Conservation (phyloP, 495 filamentous ascomycete species). For the Ascobolus immersus region DNA sequence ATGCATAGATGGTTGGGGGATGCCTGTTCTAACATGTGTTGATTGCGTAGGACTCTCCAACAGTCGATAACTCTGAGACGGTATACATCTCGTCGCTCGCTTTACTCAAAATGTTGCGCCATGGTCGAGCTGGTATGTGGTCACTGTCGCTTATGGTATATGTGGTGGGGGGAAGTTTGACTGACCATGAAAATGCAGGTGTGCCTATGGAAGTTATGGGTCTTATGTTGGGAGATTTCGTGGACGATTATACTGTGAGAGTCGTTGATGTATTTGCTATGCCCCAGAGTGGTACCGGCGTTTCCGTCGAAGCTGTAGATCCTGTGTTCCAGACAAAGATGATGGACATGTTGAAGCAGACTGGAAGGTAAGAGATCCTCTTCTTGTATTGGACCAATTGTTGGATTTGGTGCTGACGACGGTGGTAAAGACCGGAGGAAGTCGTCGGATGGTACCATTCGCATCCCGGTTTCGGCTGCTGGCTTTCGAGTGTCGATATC, state of each 20-base stretch:
- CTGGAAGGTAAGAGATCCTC: constrained; percentile 65
- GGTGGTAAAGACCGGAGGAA: constrained; percentile 66
- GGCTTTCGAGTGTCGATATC: constrained; percentile 96
- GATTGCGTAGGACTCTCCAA: constrained; percentile 16
- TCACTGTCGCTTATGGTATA: constrained; percentile 2
- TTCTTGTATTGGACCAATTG: too few relatives aligned
- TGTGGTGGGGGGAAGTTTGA: too few relatives aligned
- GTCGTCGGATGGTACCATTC: constrained; percentile 99
- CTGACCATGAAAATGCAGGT: constrained; percentile 8
- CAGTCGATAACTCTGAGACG: constrained; percentile 97
- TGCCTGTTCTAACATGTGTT: too few relatives aligned
- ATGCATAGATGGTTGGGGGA: too few relatives aligned
- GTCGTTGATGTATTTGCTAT: constrained; percentile 98
- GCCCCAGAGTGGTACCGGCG: constrained; percentile 97
- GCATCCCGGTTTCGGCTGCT: constrained; percentile 95
- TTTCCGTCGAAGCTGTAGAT: constrained; percentile 94
- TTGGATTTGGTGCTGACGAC: background rate
- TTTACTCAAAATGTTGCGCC: constrained; percentile 91
- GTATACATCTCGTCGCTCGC: constrained; percentile 97
- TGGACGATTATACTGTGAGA: constrained; percentile 94
- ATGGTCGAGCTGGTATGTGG: constrained; percentile 60
- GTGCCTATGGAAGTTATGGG: constrained; percentile 99
- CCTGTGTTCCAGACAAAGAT: constrained; percentile 96
- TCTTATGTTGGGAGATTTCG: constrained; percentile 93
- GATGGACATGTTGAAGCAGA: constrained; percentile 99